Base-by-base conservation (phyloP, 257 asterid genomes). In the Ilex aquifolium region DNA sequence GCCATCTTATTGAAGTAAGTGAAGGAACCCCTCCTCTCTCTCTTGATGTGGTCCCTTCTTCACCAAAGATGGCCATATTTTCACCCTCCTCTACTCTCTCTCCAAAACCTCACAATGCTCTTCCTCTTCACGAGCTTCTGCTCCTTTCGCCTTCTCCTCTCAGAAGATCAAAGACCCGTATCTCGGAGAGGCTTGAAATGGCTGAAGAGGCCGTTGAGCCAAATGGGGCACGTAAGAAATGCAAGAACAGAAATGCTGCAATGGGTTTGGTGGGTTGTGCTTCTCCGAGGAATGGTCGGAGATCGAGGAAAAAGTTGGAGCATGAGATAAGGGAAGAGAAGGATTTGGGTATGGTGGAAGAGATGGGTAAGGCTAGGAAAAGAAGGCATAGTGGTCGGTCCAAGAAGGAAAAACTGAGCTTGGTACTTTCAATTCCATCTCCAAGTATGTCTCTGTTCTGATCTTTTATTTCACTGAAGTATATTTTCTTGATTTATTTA, bases 81-180 rank as follows among this genome's bases (percentile, higher is more conserved):
- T 77, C 95, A 6, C 87, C 90, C 2, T 70, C 82, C 15, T 67
- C 82, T 3, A 69, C 77, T 7, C 17, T 67, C 12, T 80, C 95
- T 2, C 88, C 82, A 0, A 63, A 60, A 64, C 91, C 89, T 1
- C 89, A 95, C 27, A 70, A 74, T 69, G 74, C 79, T 50, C 80
- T 77, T 10, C 86, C 93, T 0, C 61, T 85, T 36, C 85, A 59
- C 46, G 95, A 92, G 61, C 81, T 92, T 55, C 76, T 92, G 0
- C 72, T 82, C 67, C 84, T 77, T 13, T 87, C 99, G 6, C 85
- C 97, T 63, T 82, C 93, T n/a, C 86, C 92, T 60, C 72, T 56
- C 2, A 76, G 76, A 29, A 79, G 74, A 64, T 79, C 95, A 11
- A 87, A 64, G 70, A 60, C 81, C 61, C 92, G 84, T 15, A 71